phyloP scores from a whole-genome alignment of 2,329 filamentous ascomycete species.

The Pseudocercospora vitis region DNA sequence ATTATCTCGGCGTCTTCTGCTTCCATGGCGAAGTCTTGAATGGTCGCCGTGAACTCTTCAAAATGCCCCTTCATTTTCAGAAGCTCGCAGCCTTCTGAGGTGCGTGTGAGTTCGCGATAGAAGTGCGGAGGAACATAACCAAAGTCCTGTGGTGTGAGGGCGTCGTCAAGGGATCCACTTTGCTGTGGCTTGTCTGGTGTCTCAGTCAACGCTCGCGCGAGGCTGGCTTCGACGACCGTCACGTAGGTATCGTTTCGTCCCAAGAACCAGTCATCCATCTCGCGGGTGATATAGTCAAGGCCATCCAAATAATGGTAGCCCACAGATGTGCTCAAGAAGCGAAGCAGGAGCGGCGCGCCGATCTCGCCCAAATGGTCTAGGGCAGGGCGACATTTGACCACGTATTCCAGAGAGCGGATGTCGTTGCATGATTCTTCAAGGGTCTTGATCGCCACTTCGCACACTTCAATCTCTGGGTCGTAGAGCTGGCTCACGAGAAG shows the following conservation, averaged over 20 bases:
- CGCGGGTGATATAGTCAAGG: slow-evolving; percentile 96
- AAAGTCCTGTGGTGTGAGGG: slow-evolving; percentile 51
- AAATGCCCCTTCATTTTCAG: slow-evolving; percentile 94
- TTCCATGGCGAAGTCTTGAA: slow-evolving; percentile 82
- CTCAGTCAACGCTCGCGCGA: slow-evolving; percentile 77
- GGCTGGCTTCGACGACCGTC: slow-evolving; percentile 87
- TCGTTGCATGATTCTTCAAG: slow-evolving; percentile 96
- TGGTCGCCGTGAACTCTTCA: slow-evolving; percentile 85
- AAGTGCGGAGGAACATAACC: slow-evolving; percentile 88
- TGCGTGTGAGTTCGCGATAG: slow-evolving; percentile 91
- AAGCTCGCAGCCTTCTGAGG: slow-evolving; percentile 85
- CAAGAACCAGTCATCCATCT: slow-evolving; percentile 99
- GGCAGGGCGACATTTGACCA: slow-evolving; percentile 92
- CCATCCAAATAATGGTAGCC: slow-evolving; percentile 97
- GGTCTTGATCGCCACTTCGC: slow-evolving; percentile 93
- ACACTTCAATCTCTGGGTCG: slow-evolving; percentile 94
- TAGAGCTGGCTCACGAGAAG: slow-evolving; percentile 97
- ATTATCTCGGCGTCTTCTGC: slow-evolving; percentile 81
- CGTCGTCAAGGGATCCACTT: slow-evolving; percentile 42
- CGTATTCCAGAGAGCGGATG: slow-evolving; percentile 86
- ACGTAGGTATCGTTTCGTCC: slow-evolving; percentile 97
- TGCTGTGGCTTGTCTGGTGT: slow-evolving; percentile 53
- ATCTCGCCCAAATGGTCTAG: slow-evolving; percentile 96
- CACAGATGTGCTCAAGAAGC: slow-evolving; percentile 92
- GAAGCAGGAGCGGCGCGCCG: slow-evolving; percentile 83